Percentiles rank a stretch among this genome's conserved stretches.
phyloP scores from a whole-genome alignment of 345 rosid genomes.

The Excoecaria cochinchinensis region DNA sequence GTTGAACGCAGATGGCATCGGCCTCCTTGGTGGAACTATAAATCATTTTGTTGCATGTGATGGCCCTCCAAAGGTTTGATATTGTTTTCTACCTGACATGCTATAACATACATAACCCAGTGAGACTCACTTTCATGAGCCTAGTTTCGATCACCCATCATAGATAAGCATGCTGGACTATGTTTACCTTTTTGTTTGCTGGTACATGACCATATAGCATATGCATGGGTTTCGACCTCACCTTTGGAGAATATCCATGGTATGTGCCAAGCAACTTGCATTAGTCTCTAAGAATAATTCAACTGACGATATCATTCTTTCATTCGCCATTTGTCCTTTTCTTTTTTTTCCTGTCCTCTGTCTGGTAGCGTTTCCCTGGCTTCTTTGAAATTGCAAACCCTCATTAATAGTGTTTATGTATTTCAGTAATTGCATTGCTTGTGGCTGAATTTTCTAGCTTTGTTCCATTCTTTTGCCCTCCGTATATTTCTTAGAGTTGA shows the following conservation, averaged over 20 bases:
- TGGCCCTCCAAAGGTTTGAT: constrained; percentile 84
- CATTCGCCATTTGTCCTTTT: too few relatives aligned
- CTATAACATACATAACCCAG: background rate
- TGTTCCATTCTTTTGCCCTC: background rate
- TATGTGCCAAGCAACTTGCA: background rate
- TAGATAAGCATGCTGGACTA: background rate
- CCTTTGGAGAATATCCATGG: background rate
- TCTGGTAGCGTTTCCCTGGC: too few relatives aligned
- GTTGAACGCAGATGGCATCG: constrained; percentile 74
- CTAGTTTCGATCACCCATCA: background rate
- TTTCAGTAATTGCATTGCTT: background rate
- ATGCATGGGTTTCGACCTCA: background rate
- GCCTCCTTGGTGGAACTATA: constrained; percentile 94
- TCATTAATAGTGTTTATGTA: background rate
- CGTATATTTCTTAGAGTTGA: background rate
- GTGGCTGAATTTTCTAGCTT: background rate
- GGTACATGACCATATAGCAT: background rate
- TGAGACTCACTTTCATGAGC: background rate
- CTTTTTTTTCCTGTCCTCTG: too few relatives aligned
- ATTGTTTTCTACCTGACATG: constrained; percentile 19
- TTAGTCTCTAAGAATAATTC: constrained; percentile 1
- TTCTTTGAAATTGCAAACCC: too few relatives aligned
- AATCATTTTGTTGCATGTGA: constrained; percentile 56
- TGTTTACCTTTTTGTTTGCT: background rate
- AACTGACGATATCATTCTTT: too few relatives aligned